Evolutionary conservation across 2,329 filamentous ascomycete species (phyloP).

Genomic region (Thermochaetoides dissita): DNA sequence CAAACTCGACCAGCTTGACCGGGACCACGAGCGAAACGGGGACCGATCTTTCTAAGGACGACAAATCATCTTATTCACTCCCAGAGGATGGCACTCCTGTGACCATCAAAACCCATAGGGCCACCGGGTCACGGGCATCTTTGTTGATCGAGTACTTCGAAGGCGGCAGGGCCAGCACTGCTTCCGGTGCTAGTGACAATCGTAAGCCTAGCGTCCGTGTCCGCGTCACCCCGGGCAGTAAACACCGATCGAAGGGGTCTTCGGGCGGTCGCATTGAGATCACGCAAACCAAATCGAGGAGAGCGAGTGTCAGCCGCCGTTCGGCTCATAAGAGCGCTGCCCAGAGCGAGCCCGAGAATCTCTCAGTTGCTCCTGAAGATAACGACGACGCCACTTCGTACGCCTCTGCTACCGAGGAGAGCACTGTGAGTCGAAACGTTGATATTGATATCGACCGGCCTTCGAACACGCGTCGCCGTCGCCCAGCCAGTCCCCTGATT

Average conservation of each 20-base stretch:
- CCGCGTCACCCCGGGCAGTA: conserved; percentile 53
- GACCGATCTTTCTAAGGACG: conserved; percentile 55
- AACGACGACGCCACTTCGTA: conserved; percentile 56
- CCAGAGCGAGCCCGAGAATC: conserved; percentile 40
- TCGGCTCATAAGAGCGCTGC: conserved; percentile 34
- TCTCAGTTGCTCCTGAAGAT: conserved; percentile 19
- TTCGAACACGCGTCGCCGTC: conserved; percentile 35
- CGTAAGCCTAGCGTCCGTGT: conserved; percentile 70
- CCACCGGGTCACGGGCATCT: conserved; percentile 66
- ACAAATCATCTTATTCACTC: conserved; percentile 63
- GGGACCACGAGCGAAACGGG: conserved; percentile 48
- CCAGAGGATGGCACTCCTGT: conserved; percentile 82
- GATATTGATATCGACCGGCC: conserved; percentile 74
- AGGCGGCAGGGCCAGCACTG: conserved; percentile 47
- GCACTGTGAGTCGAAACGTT: conserved; percentile 60
- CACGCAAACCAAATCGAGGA: conserved; percentile 65
- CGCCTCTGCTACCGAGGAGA: conserved; percentile 66
- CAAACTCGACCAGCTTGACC: conserved; percentile 38
- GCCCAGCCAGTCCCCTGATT: conserved; percentile 54
- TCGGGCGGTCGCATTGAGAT: conserved; percentile 68
- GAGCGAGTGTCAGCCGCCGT: conserved; percentile 41
- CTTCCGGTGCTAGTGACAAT: conserved; percentile 39
- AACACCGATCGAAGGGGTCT: conserved; percentile 41
- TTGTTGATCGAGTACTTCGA: conserved; percentile 93
- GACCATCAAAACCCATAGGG: conserved; percentile 65